Evolutionary conservation across 2,329 filamentous ascomycete species (phyloP), one percentile per base, ranked within the genome.

Genomic region (Aspergillus versicolor): DNA sequence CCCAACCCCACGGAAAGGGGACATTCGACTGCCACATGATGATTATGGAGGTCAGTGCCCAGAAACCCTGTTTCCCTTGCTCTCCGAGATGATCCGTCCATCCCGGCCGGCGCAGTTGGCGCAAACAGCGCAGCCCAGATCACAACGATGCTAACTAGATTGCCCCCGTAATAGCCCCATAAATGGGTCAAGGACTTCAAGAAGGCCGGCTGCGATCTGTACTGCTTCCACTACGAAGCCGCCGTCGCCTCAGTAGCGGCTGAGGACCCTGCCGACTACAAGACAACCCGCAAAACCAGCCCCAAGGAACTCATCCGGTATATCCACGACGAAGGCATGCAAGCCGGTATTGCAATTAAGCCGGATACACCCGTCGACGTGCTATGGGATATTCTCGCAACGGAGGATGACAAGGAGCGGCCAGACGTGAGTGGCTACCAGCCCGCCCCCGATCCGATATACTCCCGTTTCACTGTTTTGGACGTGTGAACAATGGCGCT

Each of bases 11-110:
- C 65, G 92, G 90, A 52, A 89, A 88, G 67, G 94, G 94, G 61
- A 97, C 93, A 13, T 99, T 99, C 74, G 94, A 99, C 77, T 99
- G 94, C 83, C 94, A 99, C 78, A 97, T 99, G 94, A 99, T 99
- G 94, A 96, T 99, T 72, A 87, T 91, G 69, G 93, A 99, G 88
- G 91, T 93, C 82, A 66, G 77, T 30, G 32, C 34, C 27, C 13
- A 21, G 19, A 12, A 21, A 11, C 21, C 34, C 9, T 11, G 27
- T 30, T 30, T 30, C 27, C 27, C 4, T 30, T 30, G 27, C 27
- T 11, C 34, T 37, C 43, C 43, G 43, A 9, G 13, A 40, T 42
- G 44, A 40, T 30, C 41, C 34, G 34, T 37, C 8, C 34, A 37
- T 37, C 15, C 34, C 12, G 12, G 34, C 5, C 34, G 2, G 5